Evolutionary conservation across 805 yeast species (phyloP), one percentile per base, ranked within the genome.

Genomic region (Lachancea lanzarotensis): DNA sequence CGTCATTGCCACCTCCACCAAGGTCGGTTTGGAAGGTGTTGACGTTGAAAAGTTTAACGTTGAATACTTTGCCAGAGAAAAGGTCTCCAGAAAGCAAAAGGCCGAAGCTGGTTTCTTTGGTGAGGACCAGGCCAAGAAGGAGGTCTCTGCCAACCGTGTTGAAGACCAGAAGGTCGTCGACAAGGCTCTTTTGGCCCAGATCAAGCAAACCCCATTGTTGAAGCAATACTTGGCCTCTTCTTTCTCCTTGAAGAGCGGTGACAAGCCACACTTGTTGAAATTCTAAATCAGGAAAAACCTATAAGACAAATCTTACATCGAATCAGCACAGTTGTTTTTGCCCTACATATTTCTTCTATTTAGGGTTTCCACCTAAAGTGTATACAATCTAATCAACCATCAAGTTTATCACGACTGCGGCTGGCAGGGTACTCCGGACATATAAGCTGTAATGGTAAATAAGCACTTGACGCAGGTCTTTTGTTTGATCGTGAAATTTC

Each of bases 1-100:
- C 77, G 98, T 93, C 63, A 91, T 91, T 76, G 98, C 97, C 67
- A 91, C 98, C 69, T 88, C 96, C 61, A 93, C 98, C 75, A 75
- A 79, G 72, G 85, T 93, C 66, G 73, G 80, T 58, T 83, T 91
- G 59, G 77, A 79, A 48, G 73, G 82, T 57, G 87, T 89, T 60
- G 85, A 86, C 67, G 89, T 86, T 60, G 76, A 88, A 67, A 93
- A 91, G 76, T 91, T 85, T 82, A 79, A 83, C 73, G 95, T 80
- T 66, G 84, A 83, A 63, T 93, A 91, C 89, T 91, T 93, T 67
- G 95, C 96, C 69, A 87, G 91, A 75, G 97, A 91, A 76, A 84
- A 88, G 76, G 67, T 83, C 65, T 70, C 87, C 65, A 84, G 81
- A 78, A 74, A 82, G 70, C 73, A 81, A 75, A 83, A 86, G 75